Evolutionary conservation across 208 protist genomes (phyloP).

Genomic region (Spongospora subterranea): DNA sequence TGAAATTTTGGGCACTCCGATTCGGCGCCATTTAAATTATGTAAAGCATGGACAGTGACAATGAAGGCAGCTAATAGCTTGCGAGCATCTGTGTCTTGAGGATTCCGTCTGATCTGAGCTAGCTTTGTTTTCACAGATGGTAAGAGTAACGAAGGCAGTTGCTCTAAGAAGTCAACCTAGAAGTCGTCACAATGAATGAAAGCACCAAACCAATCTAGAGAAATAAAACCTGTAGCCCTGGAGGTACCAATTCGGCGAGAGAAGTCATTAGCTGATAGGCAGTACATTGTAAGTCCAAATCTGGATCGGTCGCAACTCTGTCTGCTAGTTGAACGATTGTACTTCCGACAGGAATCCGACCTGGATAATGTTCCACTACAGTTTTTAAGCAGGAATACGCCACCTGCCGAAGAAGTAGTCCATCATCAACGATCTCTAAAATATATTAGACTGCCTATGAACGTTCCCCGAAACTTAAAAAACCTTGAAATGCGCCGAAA

Average conservation of each 20-base stretch:
- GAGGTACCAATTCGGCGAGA: background rate
- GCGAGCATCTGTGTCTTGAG: background rate
- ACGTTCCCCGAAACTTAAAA: background rate
- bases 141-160: background rate
- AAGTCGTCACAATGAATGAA: background rate
- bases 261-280: background rate
- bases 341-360: background rate
- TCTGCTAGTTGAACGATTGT: background rate
- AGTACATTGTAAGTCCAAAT: background rate
- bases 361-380: background rate
- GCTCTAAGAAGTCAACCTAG: constrained; percentile 20
- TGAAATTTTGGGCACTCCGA: constrained; percentile 41
- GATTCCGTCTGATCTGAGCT: background rate
- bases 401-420: constrained; percentile 12
- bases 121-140: constrained; percentile 1
- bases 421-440: constrained; percentile 43
- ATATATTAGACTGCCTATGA: background rate
- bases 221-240: no score
- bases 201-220: background rate
- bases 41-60: background rate
- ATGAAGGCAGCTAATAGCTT: background rate
- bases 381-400: constrained; percentile 9
- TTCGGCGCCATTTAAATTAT: background rate
- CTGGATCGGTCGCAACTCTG: background rate
- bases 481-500: constrained; percentile 48